Conservation (phyloP, 768 basidiomycete species). For the Kwoniella europaea region DNA sequence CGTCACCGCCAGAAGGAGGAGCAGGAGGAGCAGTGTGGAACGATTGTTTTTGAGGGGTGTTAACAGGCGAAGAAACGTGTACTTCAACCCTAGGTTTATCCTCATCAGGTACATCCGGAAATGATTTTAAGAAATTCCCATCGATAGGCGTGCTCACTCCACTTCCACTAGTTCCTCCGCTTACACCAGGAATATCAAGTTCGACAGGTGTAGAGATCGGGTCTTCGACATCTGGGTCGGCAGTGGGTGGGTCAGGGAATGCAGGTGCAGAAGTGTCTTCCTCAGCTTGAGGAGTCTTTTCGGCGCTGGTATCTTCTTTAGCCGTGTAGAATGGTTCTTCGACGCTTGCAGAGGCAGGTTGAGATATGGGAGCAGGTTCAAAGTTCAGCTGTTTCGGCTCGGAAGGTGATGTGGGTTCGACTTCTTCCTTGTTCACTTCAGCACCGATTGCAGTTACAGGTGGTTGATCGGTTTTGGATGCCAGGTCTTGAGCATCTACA, state of each 20-base stretch:
- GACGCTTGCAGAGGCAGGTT: conserved; percentile 26
- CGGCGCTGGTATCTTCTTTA: conserved; percentile 1
- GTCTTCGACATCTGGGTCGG: conserved; percentile 29
- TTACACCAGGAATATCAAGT: neutral
- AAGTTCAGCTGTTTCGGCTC: conserved; percentile 39
- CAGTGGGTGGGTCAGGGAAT: conserved; percentile 33
- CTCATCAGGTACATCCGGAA: conserved; percentile 52
- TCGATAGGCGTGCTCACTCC: conserved; percentile 40
- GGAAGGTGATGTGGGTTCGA: neutral
- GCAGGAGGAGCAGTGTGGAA: neutral
- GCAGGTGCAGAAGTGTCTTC: conserved; percentile 15
- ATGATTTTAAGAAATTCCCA: conserved; percentile 34
- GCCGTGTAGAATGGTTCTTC: neutral
- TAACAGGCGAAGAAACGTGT: conserved; percentile 38
- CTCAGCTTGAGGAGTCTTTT: conserved; percentile 6
- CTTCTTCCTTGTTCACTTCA: conserved; percentile 9
- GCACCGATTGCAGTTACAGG: conserved; percentile 19
- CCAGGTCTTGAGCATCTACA: neutral
- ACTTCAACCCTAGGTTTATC: conserved; percentile 49
- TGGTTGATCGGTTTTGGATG: conserved; percentile 24
- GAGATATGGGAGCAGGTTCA: conserved; percentile 48
- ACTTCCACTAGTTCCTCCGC: neutral
- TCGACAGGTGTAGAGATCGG: conserved; percentile 16
- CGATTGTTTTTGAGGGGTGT: conserved; percentile 30
- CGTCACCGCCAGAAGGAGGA: neutral